Base-by-base conservation (phyloP, 176 grass and related monocot species). In the Melocanna baccifera region DNA sequence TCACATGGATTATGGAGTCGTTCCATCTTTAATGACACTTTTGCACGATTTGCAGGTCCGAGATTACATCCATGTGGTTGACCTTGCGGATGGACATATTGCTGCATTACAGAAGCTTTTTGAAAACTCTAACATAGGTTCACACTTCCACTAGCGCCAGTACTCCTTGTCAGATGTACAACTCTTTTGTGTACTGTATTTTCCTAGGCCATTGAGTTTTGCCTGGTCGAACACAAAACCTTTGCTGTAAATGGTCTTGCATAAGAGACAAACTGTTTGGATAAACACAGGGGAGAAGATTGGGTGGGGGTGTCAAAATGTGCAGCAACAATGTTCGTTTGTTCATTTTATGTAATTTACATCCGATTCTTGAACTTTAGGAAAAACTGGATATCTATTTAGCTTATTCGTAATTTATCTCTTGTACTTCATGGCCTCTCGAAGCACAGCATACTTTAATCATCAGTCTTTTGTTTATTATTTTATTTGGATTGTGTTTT, bases 21-120 rank as follows among this genome's bases (percentile, higher is more conserved):
- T 81, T 62, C 59, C 34, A 81, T 34, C 15, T 73, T 63, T 67
- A 74, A 81, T 75, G 28, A 71, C 28, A 85, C 41, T 39, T 28
- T 42, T 78, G 23, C 75, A 43, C 16, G 32, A 77, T 81, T 87
- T 77, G 67, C 81, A 97, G 94, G 65, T 97, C 77, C 83, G 94
- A 82, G 94, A 97, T 88, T 97, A 93, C 42, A 97, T 97, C 63
- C 94, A 97, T 92, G 91, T 97, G 20, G 85, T 94, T 82, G 94
- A 97, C 85, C 87, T 97, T 50, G 94, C 94, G 19, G 94, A 93
- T 73, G 94, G 94, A 57, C 94, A 97, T 90, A 93, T 91, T 81
- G 88, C 94, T 22, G 94, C 94, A 40, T 83, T 97, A 74, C 90
- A 85, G 73, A 97, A 94, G 71, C 87, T 97, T 73, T 97, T 97